phyloP scores from a whole-genome alignment of 2,329 filamentous ascomycete species.

The Hypoxylon sp. region DNA sequence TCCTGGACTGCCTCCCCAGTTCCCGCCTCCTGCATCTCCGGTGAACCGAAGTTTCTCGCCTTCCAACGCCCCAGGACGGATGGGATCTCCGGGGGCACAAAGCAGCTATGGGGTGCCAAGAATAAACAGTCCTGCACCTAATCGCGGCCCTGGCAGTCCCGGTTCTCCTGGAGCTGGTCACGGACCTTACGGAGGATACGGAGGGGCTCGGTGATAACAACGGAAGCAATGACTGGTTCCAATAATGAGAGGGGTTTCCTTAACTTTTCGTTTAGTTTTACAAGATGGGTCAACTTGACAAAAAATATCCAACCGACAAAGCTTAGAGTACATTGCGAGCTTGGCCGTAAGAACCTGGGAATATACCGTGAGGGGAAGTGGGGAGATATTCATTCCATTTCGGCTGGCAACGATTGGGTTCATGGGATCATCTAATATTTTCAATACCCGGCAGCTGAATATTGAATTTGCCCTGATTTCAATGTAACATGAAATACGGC shows the following conservation, averaged over 20 bases:
- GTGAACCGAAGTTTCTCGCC: slow-evolving; percentile 51
- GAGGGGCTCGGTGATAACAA: slow-evolving; percentile 15
- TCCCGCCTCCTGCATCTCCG: slow-evolving; percentile 44
- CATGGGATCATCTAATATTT: slow-evolving; percentile 32
- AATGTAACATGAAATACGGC: background rate
- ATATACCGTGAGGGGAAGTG: slow-evolving; percentile 5
- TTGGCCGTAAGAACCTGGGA: slow-evolving; percentile 8
- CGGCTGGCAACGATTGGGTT: slow-evolving; percentile 40
- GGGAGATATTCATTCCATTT: slow-evolving; percentile 29
- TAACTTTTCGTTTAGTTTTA: slow-evolving; percentile 4
- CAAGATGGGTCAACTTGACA: background rate
- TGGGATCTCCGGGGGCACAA: slow-evolving; percentile 49
- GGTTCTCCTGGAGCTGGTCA: slow-evolving; percentile 19
- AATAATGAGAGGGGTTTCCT: slow-evolving; percentile 8
- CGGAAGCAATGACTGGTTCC: background rate
- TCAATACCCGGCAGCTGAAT: slow-evolving; percentile 25
- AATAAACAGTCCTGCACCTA: slow-evolving; percentile 49
- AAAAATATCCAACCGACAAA: background rate
- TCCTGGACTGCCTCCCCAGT: slow-evolving; percentile 46
- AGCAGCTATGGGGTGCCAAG: slow-evolving; percentile 21
- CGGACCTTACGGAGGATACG: slow-evolving; percentile 9
- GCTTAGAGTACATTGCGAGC: background rate
- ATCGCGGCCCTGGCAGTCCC: slow-evolving; percentile 27
- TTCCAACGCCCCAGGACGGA: slow-evolving; percentile 49
- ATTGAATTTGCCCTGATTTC: slow-evolving; percentile 13